Base-by-base conservation (phyloP, 805 yeast genomes). In the Wickerhamomyces mucosus region DNA sequence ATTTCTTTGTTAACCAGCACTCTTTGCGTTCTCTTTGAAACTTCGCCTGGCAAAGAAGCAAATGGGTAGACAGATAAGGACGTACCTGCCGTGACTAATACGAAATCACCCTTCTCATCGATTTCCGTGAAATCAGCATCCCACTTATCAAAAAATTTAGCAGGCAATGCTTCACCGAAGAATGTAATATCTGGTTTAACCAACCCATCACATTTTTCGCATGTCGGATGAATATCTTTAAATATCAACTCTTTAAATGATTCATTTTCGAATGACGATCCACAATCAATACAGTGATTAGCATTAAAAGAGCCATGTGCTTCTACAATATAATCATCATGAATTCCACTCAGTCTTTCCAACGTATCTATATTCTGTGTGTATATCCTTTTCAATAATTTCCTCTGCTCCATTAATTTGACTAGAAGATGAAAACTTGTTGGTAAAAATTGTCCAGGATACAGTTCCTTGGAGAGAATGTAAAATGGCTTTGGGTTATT, bases 161-260 rank as follows among this genome's bases (percentile, higher is more conserved):
- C 46, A 0, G 97, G 97, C 18, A 89, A 62, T 3, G 77, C 69
- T 53, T 89, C 98, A 4, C 97, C 97, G 58, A 86, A 92, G 48
- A 89, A 89, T 1, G 86, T 95, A 43, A 89, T 92, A 47, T 83
- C 89, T 0, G 97, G 98, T 50, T 89, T 89, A 18, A 92, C 83
- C 19, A 74, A 67, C 0, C 95, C 94, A 4, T 59, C 31, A 26
- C 97, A 89, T 13, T 60, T 47, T 12, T 48, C 40, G 57, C 96
- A 89, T 8, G 50, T 53, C 4, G 72, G 68, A 27, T 55, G 34
- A 6, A 39, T 38, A n/a, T 37, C 31, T 4, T 49, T 48, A 21
- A 54, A 39, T 48, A 75, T 56, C 23, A 55, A 55, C 6, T 45
- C 38, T 38, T 64, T 65, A 40, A 79, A 60, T 6, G 52, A 52